These are phyloP conservation scores for Sequoiadendron giganteum DNA, from an alignment of 75 land plant species.

Conservation along the genomic window DNA sequence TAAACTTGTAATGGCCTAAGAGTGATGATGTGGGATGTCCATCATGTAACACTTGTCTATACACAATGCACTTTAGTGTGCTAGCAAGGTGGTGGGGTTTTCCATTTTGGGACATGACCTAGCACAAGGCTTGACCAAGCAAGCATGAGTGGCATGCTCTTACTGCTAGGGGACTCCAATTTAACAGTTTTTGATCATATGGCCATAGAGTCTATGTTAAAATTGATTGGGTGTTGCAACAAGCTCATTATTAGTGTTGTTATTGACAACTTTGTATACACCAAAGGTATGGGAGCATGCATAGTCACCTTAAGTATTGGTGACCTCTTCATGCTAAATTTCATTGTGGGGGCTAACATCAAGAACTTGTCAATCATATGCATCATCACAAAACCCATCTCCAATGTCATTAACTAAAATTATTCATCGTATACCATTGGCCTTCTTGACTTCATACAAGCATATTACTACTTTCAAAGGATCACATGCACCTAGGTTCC, in stretches of 20 bases:
- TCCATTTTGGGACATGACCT: not conserved
- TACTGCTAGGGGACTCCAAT: not conserved
- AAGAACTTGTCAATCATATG: slow-evolving; percentile 75
- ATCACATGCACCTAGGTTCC: slow-evolving; percentile 54
- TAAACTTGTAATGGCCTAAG: not conserved
- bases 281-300: not conserved
- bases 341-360: slow-evolving; percentile 71
- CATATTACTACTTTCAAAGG: slow-evolving; percentile 58
- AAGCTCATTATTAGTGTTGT: not conserved
- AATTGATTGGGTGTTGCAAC: not conserved
- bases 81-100: not conserved
- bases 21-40: not conserved
- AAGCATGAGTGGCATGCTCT: too few species aligned
- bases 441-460: slow-evolving; percentile 58
- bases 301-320: not conserved
- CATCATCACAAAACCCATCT: slow-evolving; percentile 71
- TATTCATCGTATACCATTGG: slow-evolving; percentile 69
- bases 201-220: too few species aligned
- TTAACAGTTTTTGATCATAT: too few species aligned
- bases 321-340: slow-evolving; percentile 38
- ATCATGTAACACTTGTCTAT: not conserved
- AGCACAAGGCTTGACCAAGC: not conserved
- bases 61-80: not conserved
- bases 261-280: too few species aligned
- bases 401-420: slow-evolving; percentile 63